Conservation (phyloP, 345 rosid species). For the Populus simonii region DNA sequence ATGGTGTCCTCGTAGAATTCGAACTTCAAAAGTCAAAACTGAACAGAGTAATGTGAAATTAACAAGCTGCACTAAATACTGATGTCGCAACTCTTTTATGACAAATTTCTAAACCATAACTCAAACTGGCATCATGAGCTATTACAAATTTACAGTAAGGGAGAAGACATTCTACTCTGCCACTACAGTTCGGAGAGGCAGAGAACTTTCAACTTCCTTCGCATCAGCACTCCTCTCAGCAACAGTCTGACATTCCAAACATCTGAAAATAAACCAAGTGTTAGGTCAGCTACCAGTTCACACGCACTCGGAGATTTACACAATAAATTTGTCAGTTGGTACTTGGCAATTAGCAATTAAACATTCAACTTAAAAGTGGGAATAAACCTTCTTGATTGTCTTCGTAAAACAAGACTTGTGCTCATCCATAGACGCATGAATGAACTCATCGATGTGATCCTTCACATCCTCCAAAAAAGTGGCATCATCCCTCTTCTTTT, state of each 20-base stretch:
- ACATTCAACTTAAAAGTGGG: neutral
- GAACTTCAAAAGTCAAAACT: neutral
- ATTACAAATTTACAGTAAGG: neutral
- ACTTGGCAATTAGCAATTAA: neutral
- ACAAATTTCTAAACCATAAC: neutral
- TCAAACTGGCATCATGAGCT: neutral
- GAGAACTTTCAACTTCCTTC: constrained; percentile 60
- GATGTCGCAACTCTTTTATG: neutral
- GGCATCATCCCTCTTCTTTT: constrained; percentile 65
- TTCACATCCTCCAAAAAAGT: constrained; percentile 74
- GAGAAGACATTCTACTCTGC: constrained; percentile 29
- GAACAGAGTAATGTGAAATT: neutral
- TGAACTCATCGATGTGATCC: constrained; percentile 83
- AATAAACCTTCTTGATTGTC: constrained; percentile 63
- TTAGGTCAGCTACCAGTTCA: neutral
- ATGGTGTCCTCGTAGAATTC: neutral
- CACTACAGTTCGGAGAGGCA: constrained; percentile 56
- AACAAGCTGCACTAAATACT: neutral
- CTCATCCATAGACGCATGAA: constrained; percentile 82
- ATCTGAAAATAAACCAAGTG: constrained; percentile 35
- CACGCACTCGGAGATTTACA: neutral
- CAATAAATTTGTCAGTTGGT: neutral
- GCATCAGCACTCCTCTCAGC: constrained; percentile 58
- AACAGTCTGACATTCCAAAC: constrained; percentile 77
- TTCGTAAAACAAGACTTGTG: constrained; percentile 77